Evolutionary conservation across 1,284 basidiomycete genomes (phyloP), one percentile per base, ranked within the genome.

Genomic region (Boletus smithii): DNA sequence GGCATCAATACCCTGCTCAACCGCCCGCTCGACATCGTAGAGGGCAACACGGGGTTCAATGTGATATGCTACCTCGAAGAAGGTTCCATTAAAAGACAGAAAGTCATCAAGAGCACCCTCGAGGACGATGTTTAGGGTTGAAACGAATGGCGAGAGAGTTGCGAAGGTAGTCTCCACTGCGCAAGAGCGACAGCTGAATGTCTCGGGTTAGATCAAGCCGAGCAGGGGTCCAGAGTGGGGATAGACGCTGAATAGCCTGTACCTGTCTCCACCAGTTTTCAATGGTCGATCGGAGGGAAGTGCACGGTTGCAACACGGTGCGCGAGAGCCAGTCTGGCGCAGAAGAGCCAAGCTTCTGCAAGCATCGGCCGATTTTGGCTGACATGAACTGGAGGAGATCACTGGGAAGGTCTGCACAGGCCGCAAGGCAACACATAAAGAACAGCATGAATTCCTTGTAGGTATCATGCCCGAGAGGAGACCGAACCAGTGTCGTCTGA

Each of bases 321-420:
- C 6, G 3, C 11, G 44, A 51, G 3, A 53, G 38, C 49, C 45
- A 41, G 2, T 33, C n/a, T n/a, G n/a, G n/a, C n/a, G n/a, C n/a
- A n/a, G n/a, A n/a, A n/a, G n/a, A n/a, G n/a, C n/a, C n/a, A 10
- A 75, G 54, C 54, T 76, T 73, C 39, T 59, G 45, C 13, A 69
- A 34, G 8, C 71, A 62, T 1, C 60, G 5, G 8, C 8, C 5
- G 23, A 4, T n/a, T n/a, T n/a, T n/a, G n/a, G n/a, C n/a, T n/a
- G n/a, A n/a, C n/a, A n/a, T n/a, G n/a, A n/a, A n/a, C 23, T 24
- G 23, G 23, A 24, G 23, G 8, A 24, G 5, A 24, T 73, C 66
- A 38, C 57, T 67, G 1, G 63, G 39, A 4, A 69, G 46, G 10
- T 51, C 40, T 3, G 27, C 14, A 9, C 47, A 46, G 8, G 61